phyloP scores from a whole-genome alignment of 768 basidiomycete genomes.

The Agrocybe praecox region DNA sequence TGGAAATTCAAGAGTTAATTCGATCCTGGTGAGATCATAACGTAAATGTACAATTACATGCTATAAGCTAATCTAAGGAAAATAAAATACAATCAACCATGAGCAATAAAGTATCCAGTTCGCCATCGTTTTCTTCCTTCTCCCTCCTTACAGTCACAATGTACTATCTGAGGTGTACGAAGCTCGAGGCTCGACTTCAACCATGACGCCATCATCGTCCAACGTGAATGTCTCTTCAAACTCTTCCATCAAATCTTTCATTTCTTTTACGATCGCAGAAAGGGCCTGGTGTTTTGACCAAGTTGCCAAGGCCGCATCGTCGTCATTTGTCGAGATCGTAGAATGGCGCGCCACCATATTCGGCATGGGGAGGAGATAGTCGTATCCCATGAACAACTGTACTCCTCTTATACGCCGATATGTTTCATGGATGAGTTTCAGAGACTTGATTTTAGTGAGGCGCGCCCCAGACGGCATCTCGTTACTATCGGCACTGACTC shows the following conservation, averaged over 20 bases:
- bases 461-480: slow-evolving; percentile 28
- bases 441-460: slow-evolving; percentile 49
- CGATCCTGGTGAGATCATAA: too few relatives aligned
- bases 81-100: too few relatives aligned
- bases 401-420: slow-evolving; percentile 64
- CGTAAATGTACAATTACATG: too few relatives aligned
- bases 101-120: too few relatives aligned
- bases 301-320: slow-evolving; percentile 38
- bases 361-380: slow-evolving; percentile 52
- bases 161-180: background rate
- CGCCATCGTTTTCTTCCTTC: too few relatives aligned
- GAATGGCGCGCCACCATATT: background rate
- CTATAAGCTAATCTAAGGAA: too few relatives aligned
- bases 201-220: slow-evolving; percentile 28
- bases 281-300: slow-evolving; percentile 62
- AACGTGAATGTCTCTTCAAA: slow-evolving; percentile 39
- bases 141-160: background rate
- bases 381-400: slow-evolving; percentile 67
- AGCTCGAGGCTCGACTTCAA: slow-evolving; percentile 20
- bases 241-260: slow-evolving; percentile 58
- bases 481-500: slow-evolving; percentile 5
- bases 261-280: slow-evolving; percentile 54
- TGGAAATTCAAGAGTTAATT: too few relatives aligned
- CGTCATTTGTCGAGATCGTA: slow-evolving; percentile 27
- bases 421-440: slow-evolving; percentile 55